A percentile compares a stretch with the other conserved stretches of the same genome.
Evolutionary conservation across 1,284 basidiomycete genomes (phyloP).

Genomic region (Ustilago bromivora): DNA sequence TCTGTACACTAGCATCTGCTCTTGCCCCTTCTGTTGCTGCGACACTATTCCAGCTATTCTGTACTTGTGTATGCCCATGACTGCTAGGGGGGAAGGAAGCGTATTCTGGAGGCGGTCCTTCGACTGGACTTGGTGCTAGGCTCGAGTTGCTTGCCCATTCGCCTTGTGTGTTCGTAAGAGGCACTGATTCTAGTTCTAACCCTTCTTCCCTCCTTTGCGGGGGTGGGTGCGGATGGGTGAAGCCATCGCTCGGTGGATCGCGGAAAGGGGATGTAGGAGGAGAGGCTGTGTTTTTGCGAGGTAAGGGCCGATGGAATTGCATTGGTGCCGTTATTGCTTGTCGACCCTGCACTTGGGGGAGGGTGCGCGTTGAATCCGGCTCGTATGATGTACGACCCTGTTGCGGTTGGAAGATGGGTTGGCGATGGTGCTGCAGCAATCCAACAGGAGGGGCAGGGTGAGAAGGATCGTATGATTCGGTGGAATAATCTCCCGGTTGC

Average conservation of each 20-base stretch:
- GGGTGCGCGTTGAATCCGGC: neutral
- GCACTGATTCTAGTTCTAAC: neutral
- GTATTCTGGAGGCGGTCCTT: neutral
- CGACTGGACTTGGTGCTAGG: conserved; percentile 11
- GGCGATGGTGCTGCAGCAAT: too few species aligned
- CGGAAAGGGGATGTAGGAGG: conserved; percentile 27
- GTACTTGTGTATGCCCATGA: neutral
- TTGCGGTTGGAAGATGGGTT: neutral
- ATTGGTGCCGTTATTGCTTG: conserved; percentile 14
- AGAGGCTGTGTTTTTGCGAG: neutral
- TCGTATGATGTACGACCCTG: too few species aligned
- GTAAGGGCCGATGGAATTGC: conserved; percentile 45
- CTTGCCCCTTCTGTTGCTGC: neutral
- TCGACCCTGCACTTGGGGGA: neutral
- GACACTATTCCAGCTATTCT: too few species aligned
- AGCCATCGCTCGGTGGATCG: conserved; percentile 13
- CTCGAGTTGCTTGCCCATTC: conserved; percentile 16
- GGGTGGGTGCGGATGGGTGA: neutral
- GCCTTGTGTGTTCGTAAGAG: conserved; percentile 13
- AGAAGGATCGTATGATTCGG: neutral
- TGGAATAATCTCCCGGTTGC: too few species aligned
- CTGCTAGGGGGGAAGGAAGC: neutral
- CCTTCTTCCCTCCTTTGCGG: neutral
- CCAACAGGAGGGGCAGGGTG: neutral
- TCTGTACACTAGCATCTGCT: conserved; percentile 19